Evolutionary conservation across 139 green algal genomes (phyloP), one percentile per base, ranked within the genome.

Genomic region (Nannochloris sp.): DNA sequence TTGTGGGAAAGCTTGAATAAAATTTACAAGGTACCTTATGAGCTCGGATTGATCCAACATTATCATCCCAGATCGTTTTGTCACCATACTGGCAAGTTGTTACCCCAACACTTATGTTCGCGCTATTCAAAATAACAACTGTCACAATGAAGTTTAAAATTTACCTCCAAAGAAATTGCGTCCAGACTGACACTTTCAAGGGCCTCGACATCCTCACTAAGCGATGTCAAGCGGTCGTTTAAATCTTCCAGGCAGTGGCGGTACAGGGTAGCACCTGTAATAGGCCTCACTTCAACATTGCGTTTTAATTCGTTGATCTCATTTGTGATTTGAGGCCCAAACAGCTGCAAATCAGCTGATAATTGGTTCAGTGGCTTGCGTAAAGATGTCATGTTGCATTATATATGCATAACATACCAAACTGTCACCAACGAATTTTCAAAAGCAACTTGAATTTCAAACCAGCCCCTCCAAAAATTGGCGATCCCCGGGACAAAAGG

Each of bases 241-340:
- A 75, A 42, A n/a, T 75, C 68, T 27, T 64, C 47, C 59, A 75
- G 36, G 10, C 55, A 42, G 33, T 68, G 53, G 2, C 59, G 14
- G 60, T 64, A 75, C 19, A 38, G 47, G 10, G 55, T 73, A 24
- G 68, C 44, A 4, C 68, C 57, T 2, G 60, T 70, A 6, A 30
- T 14, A 5, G 68, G 68, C 24, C 34, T 33, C 27, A 36, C 47
- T 44, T 68, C 58, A 29, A 75, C 46, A 29, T 75, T 75, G 9
- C 12, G 9, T 39, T 36, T 34, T 9, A 59, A 12, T 59, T 59
- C 9, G 30, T 59, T 10, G 9, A 59, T 10, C 9, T 59, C 48
- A 12, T 19, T 19, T 19, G 42, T 51, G 19, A 51, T 19, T 51
- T 51, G 19, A 19, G 42, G 19, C 19, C 42, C 42, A 51, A 51